Base-by-base conservation (phyloP, 441 rosid species). In the Pelargonium australe region DNA sequence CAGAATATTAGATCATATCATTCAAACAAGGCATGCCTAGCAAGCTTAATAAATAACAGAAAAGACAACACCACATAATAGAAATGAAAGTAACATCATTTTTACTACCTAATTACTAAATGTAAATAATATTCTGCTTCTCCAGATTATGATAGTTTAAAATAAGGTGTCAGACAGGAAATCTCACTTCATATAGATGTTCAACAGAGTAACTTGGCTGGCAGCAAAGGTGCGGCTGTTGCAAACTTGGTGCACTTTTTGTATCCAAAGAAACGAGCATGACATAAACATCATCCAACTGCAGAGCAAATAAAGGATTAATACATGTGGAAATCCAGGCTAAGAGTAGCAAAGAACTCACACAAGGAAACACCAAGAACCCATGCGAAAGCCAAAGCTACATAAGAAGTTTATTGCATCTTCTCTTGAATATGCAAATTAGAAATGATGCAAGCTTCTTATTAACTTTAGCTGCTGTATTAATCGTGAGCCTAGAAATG, bases 141-240 rank as follows among this genome's bases (percentile, higher is more conserved):
- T 31, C 34, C 3, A 3, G 34, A 31, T 2, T 31, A 12, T 53
- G 17, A 53, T 5, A 11, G 17, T n/a, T 13, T 9, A 47, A 9
- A 19, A 67, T 58, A 12, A 65, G 20, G 60, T 60, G 0, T 12
- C 0, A 31, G 20, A 23, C 1, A 65, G 53, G 76, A 66, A 70
- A 71, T 72, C 84, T 83, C 74, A 87, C 92, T 73, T 85, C 85
- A 4, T 85, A 76, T 61, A 87, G 84, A 68, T 85, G 86, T 77
- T 80, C 81, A 17, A 87, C 75, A 40, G 85, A 80, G 60, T 82
- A 77, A 75, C 77, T 83, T 20, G 82, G 81, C 71, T 75, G 76
- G 71, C 87, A 80, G 74, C 86, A 78, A 43, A 87, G 79, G 80
- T 85, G 84, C 58, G 85, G 86, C 69, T 82, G 86, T 77, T 75